Conservation (phyloP, 805 yeast species). For the Starmera dryadoides region DNA sequence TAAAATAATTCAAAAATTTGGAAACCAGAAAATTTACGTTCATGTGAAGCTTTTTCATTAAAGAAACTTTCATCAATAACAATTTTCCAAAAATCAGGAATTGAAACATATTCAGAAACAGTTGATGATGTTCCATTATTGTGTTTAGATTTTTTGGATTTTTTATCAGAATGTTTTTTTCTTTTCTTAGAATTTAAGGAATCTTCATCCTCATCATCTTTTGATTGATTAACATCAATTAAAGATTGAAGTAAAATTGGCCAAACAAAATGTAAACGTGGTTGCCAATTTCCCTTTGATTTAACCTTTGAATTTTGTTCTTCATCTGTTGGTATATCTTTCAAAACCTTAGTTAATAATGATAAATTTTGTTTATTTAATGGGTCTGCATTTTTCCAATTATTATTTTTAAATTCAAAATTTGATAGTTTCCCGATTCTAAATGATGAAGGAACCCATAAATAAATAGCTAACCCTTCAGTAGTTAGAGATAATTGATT, state of each 20-base stretch:
- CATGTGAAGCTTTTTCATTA: constrained; percentile 69
- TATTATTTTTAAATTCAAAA: constrained; percentile 12
- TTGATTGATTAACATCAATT: constrained; percentile 5
- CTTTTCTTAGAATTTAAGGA: constrained; percentile 30
- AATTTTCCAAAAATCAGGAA: constrained; percentile 70
- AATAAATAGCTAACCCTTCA: constrained; percentile 74
- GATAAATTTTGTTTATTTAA: constrained; percentile 62
- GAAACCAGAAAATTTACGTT: constrained; percentile 82
- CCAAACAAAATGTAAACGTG: constrained; percentile 77
- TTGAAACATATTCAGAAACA: constrained; percentile 22
- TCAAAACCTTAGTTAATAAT: constrained; percentile 52
- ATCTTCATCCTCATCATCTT: constrained; percentile 12
- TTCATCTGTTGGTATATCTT: constrained; percentile 40
- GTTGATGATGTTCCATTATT: constrained; percentile 10
- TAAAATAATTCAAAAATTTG: constrained; percentile 55
- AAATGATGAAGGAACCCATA: constrained; percentile 36
- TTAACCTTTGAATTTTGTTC: constrained; percentile 17
- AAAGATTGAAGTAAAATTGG: constrained; percentile 43
- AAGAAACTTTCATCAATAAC: constrained; percentile 79
- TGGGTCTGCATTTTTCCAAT: constrained; percentile 74
- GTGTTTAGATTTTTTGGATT: constrained; percentile 15
- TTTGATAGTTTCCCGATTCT: constrained; percentile 6
- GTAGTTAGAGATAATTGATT: constrained; percentile 54
- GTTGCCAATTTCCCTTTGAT: constrained; percentile 61
- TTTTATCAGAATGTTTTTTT: constrained; percentile 26